Base-by-base conservation (phyloP, 75 land plant genomes). In the Cryptomeria japonica region DNA sequence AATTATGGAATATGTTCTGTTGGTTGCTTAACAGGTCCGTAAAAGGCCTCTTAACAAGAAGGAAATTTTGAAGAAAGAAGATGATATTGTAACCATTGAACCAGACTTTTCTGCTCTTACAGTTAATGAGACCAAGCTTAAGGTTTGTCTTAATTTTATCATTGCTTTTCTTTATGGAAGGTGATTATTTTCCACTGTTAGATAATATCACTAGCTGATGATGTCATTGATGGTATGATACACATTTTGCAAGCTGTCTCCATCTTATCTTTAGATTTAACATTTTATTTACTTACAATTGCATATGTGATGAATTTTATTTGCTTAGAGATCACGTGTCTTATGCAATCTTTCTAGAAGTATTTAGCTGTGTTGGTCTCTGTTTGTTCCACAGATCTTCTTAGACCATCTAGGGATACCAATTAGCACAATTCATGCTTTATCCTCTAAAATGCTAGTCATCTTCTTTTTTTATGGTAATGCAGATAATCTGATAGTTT, bases 41-140 rank as follows among this genome's bases (percentile, higher is more conserved):
- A 97, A 97, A 87, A 91, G 99, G 85, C 99, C 99, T 49, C 90
- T 97, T 2, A 97, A 97, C 85, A 96, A 93, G 90, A 97, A 95
- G 89, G 99, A 97, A 86, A 49, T 96, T 51, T 87, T 90, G 38
- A 95, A 95, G 89, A 97, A 95, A 88, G 99, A 97, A 87, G 99
- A 97, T 61, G 99, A 97, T 72, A 96, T 97, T 61, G 88, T 96
- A 14, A 91, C 94, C 10, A 93, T 93, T 73, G 85, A 89, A 73
- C 92, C 87, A 47, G 51, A 58, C 79, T 89, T 90, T 32, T 90
- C 91, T 85, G 91, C 90, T 84, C 89, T 97, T 2, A 94, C 94
- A 51, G 98, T 96, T 87, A 97, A 97, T 85, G 99, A 97, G 84
- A 94, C 97, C 13, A 97, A 97, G 87, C 94, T 97, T 44, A 97